Conservation (phyloP, 495 filamentous ascomycete species). For the Haplographium delicatum region DNA sequence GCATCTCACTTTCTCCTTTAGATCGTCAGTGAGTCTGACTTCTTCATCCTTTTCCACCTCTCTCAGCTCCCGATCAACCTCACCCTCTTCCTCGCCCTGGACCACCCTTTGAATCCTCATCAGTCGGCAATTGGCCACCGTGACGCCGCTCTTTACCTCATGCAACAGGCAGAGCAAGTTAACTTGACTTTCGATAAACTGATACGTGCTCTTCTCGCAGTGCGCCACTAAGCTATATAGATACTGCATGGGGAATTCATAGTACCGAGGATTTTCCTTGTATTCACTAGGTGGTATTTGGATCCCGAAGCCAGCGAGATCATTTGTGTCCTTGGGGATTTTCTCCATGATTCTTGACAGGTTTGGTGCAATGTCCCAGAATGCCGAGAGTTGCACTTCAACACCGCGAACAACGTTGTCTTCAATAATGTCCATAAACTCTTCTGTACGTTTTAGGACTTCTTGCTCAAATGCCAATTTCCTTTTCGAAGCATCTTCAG, state of each 20-base stretch:
- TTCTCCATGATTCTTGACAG: constrained; percentile 71
- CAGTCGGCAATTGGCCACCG: constrained; percentile 52
- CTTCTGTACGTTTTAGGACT: constrained; percentile 62
- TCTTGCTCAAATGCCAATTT: constrained; percentile 58
- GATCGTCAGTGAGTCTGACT: constrained; percentile 66
- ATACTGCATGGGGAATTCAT: constrained; percentile 78
- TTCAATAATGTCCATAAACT: constrained; percentile 78
- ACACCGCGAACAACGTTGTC: constrained; percentile 81
- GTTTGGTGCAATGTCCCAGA: constrained; percentile 94
- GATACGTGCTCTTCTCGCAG: constrained; percentile 85
- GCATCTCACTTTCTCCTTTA: constrained; percentile 84
- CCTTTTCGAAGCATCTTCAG: constrained; percentile 66
- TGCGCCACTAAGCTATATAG: constrained; percentile 77
- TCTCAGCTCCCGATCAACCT: constrained; percentile 50
- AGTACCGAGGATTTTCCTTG: constrained; percentile 78
- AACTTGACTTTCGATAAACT: constrained; percentile 92
- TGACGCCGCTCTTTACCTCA: constrained; percentile 79
- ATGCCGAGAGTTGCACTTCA: constrained; percentile 83
- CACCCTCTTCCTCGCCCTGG: constrained; percentile 47
- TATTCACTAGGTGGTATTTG: constrained; percentile 74
- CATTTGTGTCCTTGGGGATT: constrained; percentile 47
- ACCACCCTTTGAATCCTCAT: constrained; percentile 53
- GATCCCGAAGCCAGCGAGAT: constrained; percentile 37
- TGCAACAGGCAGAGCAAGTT: constrained; percentile 92
- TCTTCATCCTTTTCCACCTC: constrained; percentile 61